A percentile compares a stretch with the other conserved stretches of the same genome.
Evolutionary conservation across 139 green algal genomes (phyloP).

Genomic region (Tetratostichococcus sp.): DNA sequence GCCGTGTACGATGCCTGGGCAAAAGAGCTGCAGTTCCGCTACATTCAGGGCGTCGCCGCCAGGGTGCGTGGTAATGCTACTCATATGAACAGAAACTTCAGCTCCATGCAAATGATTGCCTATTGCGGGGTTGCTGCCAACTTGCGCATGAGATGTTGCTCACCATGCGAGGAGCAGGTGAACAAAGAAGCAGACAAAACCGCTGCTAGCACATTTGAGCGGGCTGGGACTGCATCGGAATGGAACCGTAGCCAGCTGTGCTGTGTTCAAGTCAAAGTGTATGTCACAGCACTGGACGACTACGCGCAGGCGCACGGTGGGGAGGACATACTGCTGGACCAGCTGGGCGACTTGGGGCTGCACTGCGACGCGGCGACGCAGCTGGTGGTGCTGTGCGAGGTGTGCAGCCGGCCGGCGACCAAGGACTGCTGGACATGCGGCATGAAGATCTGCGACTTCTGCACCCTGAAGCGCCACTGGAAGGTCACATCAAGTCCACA

Average conservation of each 20-base stretch:
- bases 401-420: slow-evolving; percentile 75
- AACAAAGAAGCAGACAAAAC: too few relatives aligned
- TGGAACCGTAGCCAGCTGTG: too few relatives aligned
- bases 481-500: too few relatives aligned
- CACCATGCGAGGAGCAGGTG: too few relatives aligned
- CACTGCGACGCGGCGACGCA: slow-evolving; percentile 48
- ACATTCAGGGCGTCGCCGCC: slow-evolving; percentile 29
- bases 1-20: slow-evolving; percentile 66
- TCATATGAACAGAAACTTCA: too few relatives aligned
- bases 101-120: too few relatives aligned
- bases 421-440: slow-evolving; percentile 69
- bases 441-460: slow-evolving; percentile 82
- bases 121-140: too few relatives aligned
- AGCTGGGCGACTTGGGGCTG: slow-evolving; percentile 56
- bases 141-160: too few relatives aligned
- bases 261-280: too few relatives aligned
- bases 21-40: slow-evolving; percentile 56
- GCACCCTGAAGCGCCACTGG: slow-evolving; percentile 75
- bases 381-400: slow-evolving; percentile 83
- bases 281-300: too few relatives aligned
- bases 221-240: too few relatives aligned
- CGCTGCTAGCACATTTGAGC: too few relatives aligned
- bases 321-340: slow-evolving; percentile 71
- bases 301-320: slow-evolving; percentile 32
- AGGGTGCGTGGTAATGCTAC: slow-evolving; percentile 4